Evolutionary conservation across 192 early-diverging fungal species (phyloP), one percentile per base, ranked within the genome.

Genomic region (Thamnidium elegans): DNA sequence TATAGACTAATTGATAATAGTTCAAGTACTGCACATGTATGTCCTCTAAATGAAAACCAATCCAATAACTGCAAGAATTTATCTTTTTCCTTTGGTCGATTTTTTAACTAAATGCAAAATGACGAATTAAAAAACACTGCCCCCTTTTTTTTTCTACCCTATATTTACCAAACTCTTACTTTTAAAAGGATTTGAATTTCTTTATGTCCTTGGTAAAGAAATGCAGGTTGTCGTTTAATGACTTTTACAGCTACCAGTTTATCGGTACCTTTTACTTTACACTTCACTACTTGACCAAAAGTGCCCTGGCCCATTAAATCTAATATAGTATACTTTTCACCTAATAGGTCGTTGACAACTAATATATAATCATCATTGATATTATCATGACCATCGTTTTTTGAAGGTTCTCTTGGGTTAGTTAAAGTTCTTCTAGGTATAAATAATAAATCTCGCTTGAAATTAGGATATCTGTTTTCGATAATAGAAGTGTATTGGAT

Each of bases 211-310:
- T 99, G 95, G 73, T 92, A 90, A 78, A 92, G 91, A 74, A 95
- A 99, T 7, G 94, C 94, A 0, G 89, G 84, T 72, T 94, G 94
- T 78, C 97, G 98, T 66, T 99, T 99, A 68, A 98, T 95, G 26
- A 99, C 92, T 76, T 99, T 99, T 50, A 97, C 86, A 15, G 94
- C 94, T 45, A 94, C 88, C 17, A 90, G 71, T 55, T 92, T 91
- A 72, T 89, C 86, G 11, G 95, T 96, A 66, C 89, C 90, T 43
- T 94, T 74, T 63, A 95, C 92, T 59, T 88, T 85, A 72, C 95
- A 97, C 71, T 94, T 96, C 36, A 92, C 95, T 2, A 99, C 97
- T 75, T 99, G 97, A 2, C 97, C 97, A 86, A 98, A 99, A 1
- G 97, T 98, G 44, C 97, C 97, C 79, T 92, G 89, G 7, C 97